Base-by-base conservation (phyloP, 805 yeast genomes). In the Candida jianshihensis region DNA sequence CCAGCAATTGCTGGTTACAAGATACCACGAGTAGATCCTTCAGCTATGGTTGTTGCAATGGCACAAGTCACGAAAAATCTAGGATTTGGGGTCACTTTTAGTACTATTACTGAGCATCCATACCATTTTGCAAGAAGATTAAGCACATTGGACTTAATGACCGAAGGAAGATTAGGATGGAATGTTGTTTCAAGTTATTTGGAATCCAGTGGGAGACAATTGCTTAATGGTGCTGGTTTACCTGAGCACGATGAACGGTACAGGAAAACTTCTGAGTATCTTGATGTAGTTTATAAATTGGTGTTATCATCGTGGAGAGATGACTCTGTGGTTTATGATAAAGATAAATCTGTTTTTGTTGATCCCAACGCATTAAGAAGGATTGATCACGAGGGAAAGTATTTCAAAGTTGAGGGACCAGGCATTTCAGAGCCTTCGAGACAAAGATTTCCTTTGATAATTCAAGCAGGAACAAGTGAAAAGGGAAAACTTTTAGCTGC, bases 141-240 rank as follows among this genome's bases (percentile, higher is more conserved):
- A 28, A 62, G 66, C 5, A 61, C 69, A 1, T 49, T 64, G 26
- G 70, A 64, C 39, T 68, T 63, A 42, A 50, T 64, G 34, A 59
- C 65, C 7, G 47, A 52, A 16, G 70, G 70, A 15, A 48, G 70
- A 39, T 39, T 65, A 33, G 70, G 68, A 15, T 65, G 70, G 70
- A 65, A 64, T 39, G 56, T 65, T 8, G 70, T 65, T 11, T 53
- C 65, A 16, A 58, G 66, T 4, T 62, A 64, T 34, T 45, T 63
- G 35, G 63, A 63, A 30, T 50, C 59, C 40, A 64, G 66, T 13
- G 62, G 65, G 5, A 44, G 59, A 40, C 59, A 62, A 37, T 43
- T 61, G 15, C 42, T 59, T 20, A 59, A 62, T 30, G 60, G 59
- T 6, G 59, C 53, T 24, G 41, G 49, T 4, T 54, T 61, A 16